phyloP scores from a whole-genome alignment of 129 eudicot species.

The Cynara cardunculus region DNA sequence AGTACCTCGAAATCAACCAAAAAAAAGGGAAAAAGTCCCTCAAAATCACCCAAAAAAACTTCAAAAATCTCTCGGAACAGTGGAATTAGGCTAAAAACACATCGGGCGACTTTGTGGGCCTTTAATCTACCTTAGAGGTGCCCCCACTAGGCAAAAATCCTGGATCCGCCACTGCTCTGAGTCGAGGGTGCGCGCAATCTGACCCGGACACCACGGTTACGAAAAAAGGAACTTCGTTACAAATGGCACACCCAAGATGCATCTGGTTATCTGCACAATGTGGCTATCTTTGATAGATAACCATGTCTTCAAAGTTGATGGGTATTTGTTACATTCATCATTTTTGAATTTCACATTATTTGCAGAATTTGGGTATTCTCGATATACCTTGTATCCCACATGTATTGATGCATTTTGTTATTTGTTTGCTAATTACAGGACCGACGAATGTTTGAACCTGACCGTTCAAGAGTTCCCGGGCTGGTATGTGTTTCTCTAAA shows the following conservation, averaged over 20 bases:
- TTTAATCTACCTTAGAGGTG: no score
- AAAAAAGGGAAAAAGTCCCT: no score
- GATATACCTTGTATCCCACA: neutral
- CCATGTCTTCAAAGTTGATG: neutral
- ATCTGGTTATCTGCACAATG: no score
- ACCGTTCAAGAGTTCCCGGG: conserved; percentile 36
- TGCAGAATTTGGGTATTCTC: neutral
- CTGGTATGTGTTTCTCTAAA: conserved; percentile 28
- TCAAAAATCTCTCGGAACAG: no score
- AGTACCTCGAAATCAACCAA: no score
- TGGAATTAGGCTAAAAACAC: no score
- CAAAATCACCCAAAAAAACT: no score
- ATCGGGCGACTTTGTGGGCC: no score
- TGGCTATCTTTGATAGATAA: neutral
- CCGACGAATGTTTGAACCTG: conserved; percentile 8
- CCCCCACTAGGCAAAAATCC: no score
- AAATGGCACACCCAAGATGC: neutral
- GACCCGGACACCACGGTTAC: neutral
- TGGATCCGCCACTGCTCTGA: no score
- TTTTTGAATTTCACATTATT: neutral
- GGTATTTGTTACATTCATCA: neutral
- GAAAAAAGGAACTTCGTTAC: neutral
- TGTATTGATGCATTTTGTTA: neutral
- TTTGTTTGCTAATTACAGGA: conserved; percentile 20
- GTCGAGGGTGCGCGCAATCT: no score